Base-by-base conservation (phyloP, 306 rosid genomes). In the Arachis hypogaea region DNA sequence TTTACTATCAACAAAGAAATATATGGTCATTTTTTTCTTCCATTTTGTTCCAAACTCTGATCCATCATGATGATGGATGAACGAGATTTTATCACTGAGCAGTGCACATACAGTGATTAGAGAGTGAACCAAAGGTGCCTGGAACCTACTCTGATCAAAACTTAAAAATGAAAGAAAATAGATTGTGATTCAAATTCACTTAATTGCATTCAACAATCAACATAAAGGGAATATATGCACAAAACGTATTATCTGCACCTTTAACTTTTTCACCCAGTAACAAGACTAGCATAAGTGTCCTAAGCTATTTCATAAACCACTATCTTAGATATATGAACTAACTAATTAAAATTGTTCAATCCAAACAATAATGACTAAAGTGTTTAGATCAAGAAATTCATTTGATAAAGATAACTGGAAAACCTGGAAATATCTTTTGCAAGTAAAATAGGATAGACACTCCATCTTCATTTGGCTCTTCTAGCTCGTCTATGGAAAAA, bases 351-450 rank as follows among this genome's bases (percentile, higher is more conserved):
- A 22, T 22, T 22, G 28, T 22, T 22, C 28, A 22, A 22, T 22
- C 38, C 55, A 65, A 58, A 55, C 56, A n/a, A 71, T 40, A 33
- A 46, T 47, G 58, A 44, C 43, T 14, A 45, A 41, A 78, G 68
- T 70, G 56, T 77, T 58, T 11, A 33, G 51, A 14, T 51, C 61
- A 41, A 47, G 52, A 68, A 12, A 51, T 69, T 69, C 46, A 41
- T 63, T 63, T 43, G 47, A 74, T 50, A 71, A 38, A 64, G 16
- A 75, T 46, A 61, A 74, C 70, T 12, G 42, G 45, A 56, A 56
- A 71, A 94, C 98, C 98, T 81, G 98, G 98, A 85, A 80, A 94
- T 66, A 94, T 94, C 85, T 94, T 94, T 82, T 91, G 96, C 88
- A 94, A 84, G 84, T 91, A 94, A 80, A 88, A 94, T 60, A 94